These are phyloP conservation scores for Coniella lustricola DNA, from an alignment of 2,329 filamentous ascomycete species.

Conservation along the genomic window DNA sequence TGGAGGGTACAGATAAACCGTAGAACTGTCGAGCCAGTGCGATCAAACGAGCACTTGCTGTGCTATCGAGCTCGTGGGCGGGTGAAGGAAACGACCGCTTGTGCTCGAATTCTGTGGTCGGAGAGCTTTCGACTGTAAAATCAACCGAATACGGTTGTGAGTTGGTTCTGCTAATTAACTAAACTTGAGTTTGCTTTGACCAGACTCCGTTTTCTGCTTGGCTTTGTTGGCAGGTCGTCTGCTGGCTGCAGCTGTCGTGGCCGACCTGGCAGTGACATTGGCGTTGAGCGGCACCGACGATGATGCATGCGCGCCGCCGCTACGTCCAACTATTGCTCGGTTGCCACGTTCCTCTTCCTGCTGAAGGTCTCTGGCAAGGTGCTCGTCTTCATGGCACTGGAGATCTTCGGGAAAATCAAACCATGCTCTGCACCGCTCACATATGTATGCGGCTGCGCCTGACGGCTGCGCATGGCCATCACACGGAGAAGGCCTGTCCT, in stretches of 20 bases:
- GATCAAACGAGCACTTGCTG: no score
- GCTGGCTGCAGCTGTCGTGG: slow-evolving; percentile 26
- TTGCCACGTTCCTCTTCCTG: slow-evolving; percentile 49
- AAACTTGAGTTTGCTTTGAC: slow-evolving; percentile 55
- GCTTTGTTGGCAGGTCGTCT: slow-evolving; percentile 32
- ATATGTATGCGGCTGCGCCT: slow-evolving; percentile 41
- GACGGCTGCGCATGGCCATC: slow-evolving; percentile 9
- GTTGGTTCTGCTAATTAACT: no score
- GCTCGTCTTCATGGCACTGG: slow-evolving; percentile 85
- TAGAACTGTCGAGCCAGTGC: no score
- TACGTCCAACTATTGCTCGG: slow-evolving; percentile 34
- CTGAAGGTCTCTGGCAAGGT: slow-evolving; percentile 83
- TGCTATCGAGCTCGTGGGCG: no score
- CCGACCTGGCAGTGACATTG: slow-evolving; percentile 21
- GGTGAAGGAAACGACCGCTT: no score
- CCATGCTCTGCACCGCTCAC: slow-evolving; percentile 58
- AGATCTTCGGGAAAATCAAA: slow-evolving; percentile 51
- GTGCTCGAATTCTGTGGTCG: no score
- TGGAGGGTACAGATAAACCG: no score
- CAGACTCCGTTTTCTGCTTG: slow-evolving; percentile 44
- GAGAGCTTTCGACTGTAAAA: no score
- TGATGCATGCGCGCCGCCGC: slow-evolving; percentile 23
- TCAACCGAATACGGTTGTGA: no score
- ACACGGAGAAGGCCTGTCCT: no score
- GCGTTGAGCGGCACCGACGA: slow-evolving; percentile 22